Evolutionary conservation across 2,329 filamentous ascomycete genomes (phyloP).

Genomic region (Sodiomyces alkalinus): DNA sequence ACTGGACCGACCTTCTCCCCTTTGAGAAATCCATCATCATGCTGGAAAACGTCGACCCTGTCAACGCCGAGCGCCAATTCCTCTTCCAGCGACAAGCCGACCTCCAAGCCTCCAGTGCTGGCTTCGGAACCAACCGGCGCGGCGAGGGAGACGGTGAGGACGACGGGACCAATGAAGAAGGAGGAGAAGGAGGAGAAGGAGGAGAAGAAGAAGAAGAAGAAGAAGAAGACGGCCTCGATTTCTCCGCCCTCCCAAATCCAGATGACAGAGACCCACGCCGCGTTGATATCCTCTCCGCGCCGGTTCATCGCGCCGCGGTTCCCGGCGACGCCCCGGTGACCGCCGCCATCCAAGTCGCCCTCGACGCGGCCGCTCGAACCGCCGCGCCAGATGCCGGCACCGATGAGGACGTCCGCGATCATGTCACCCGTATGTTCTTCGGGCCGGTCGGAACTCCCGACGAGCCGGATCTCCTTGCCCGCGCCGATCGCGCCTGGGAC

Average conservation of each 20-base stretch:
- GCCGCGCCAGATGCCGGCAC: background rate
- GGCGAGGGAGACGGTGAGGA: background rate
- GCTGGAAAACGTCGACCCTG: background rate
- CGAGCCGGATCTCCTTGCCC: background rate
- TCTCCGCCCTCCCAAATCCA: conserved; percentile 1
- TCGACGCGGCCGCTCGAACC: background rate
- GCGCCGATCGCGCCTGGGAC: conserved; percentile 1
- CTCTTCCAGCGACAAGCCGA: background rate
- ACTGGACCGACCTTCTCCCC: background rate
- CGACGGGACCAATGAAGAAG: too few species aligned
- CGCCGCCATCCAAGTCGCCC: conserved; percentile 1
- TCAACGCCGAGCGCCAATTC: background rate
- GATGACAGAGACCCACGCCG: background rate
- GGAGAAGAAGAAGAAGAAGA: conserved; percentile 3
- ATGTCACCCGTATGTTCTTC: background rate
- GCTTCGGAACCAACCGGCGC: background rate
- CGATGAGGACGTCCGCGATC: conserved; percentile 23
- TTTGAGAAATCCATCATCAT: background rate
- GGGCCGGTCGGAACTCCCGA: background rate
- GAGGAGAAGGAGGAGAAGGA: background rate
- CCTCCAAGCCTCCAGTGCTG: background rate
- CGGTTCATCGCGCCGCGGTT: too few species aligned
- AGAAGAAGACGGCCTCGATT: conserved; percentile 1
- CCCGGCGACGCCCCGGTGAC: background rate
- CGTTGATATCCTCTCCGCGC: too few species aligned